Evolutionary conservation across 305 asterid genomes (phyloP).

Genomic region (Ilex paraguariensis): DNA sequence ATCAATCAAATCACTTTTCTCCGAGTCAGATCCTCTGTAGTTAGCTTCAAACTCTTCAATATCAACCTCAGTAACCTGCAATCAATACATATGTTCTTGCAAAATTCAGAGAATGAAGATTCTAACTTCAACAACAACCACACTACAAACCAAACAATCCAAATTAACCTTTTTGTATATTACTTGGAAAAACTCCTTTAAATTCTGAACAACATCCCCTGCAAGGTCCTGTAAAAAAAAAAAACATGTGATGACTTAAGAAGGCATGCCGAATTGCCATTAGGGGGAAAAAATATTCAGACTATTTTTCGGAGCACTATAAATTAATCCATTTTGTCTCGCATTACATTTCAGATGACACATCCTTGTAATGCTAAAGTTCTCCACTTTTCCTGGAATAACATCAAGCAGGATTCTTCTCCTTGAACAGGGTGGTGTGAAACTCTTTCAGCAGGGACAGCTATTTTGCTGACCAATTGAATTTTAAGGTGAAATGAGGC

Average conservation of each 20-base stretch:
- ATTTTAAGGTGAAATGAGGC: neutral
- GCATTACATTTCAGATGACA: no score
- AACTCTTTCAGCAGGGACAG: neutral
- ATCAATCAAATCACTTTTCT: constrained; percentile 73
- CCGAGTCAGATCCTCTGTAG: constrained; percentile 79
- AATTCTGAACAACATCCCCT: constrained; percentile 68
- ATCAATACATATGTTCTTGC: constrained; percentile 6
- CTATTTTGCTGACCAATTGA: neutral
- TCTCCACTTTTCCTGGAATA: neutral
- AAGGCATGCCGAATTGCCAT: no score
- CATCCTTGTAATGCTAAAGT: no score
- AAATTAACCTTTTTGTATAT: constrained; percentile 63
- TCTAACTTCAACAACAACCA: no score
- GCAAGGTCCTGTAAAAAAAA: constrained; percentile 60
- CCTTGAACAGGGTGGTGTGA: no score
- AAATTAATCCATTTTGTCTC: no score
- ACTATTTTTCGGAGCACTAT: no score
- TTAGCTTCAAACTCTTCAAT: constrained; percentile 81
- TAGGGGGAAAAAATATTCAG: no score
- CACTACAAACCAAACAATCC: neutral
- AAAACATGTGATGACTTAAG: constrained; percentile 8
- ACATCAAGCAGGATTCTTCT: no score
- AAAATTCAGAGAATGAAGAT: no score
- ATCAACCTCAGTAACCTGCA: constrained; percentile 72
- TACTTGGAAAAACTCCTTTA: constrained; percentile 65